A percentile compares a stretch with the other conserved stretches of the same genome.
Evolutionary conservation across 1,139 yeast genomes (phyloP).

Genomic region (Diutina ranongensis): DNA sequence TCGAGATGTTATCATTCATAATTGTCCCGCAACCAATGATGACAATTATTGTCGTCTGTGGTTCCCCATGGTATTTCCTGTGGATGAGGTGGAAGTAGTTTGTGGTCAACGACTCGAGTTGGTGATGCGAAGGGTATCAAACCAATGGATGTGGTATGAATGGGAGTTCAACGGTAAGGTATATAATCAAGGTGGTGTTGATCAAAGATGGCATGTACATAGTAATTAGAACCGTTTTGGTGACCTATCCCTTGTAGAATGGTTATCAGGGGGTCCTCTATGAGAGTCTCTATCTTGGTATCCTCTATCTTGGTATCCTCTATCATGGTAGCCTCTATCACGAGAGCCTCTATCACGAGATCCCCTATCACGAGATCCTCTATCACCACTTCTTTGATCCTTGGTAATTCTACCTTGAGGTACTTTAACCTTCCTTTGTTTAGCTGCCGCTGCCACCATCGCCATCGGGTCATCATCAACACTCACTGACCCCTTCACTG

Average conservation of each 20-base stretch:
- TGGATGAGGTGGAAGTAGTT: constrained; percentile 33
- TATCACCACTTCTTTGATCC: no score
- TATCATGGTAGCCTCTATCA: no score
- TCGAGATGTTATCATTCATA: constrained; percentile 36
- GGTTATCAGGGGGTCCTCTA: no score
- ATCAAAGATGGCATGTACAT: background rate
- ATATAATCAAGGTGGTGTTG: background rate
- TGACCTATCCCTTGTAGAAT: background rate
- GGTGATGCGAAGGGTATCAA: constrained; percentile 23
- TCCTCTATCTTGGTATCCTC: no score
- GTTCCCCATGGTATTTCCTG: constrained; percentile 66
- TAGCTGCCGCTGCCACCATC: background rate
- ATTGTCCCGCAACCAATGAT: constrained; percentile 8
- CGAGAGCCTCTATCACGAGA: no score
- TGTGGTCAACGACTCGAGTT: constrained; percentile 11
- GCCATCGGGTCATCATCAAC: constrained; percentile 3
- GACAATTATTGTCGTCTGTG: constrained; percentile 33
- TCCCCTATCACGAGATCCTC: no score
- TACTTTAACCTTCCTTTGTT: background rate
- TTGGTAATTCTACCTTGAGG: no score
- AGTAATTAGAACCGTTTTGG: background rate
- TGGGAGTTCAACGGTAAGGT: constrained; percentile 37
- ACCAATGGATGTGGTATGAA: constrained; percentile 53
- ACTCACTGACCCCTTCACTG: background rate
- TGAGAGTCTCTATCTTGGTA: no score